phyloP scores from a whole-genome alignment of 1,139 yeast genomes.

The Yamadazyma dendronema region DNA sequence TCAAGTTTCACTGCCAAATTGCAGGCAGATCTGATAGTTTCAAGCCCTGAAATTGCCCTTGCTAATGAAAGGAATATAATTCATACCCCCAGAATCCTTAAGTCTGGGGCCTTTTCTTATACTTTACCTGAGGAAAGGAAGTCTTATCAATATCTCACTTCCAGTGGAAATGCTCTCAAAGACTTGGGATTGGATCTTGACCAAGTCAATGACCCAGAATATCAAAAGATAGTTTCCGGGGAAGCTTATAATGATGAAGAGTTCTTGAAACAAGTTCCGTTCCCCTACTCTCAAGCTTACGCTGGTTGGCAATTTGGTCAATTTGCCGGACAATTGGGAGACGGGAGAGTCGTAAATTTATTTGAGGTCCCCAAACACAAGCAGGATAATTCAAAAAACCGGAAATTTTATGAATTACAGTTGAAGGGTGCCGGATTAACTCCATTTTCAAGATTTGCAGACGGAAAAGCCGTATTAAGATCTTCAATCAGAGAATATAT shows the following conservation, averaged over 20 bases:
- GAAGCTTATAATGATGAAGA: conserved; percentile 32
- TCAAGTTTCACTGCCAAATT: conserved; percentile 50
- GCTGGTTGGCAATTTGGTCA: conserved; percentile 97
- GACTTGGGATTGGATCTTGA: conserved; percentile 55
- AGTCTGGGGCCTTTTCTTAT: conserved; percentile 69
- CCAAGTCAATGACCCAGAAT: conserved; percentile 42
- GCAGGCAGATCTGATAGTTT: conserved; percentile 60
- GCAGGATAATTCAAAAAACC: conserved; percentile 17
- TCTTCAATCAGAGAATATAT: conserved; percentile 87
- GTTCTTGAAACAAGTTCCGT: conserved; percentile 43
- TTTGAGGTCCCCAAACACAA: conserved; percentile 59
- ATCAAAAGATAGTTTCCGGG: conserved; percentile 64
- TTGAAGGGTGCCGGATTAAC: conserved; percentile 91
- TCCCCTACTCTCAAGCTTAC: conserved; percentile 87
- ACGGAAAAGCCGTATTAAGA: conserved; percentile 89
- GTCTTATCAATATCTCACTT: conserved; percentile 52
- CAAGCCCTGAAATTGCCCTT: conserved; percentile 50
- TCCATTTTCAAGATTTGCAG: conserved; percentile 92
- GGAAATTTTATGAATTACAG: conserved; percentile 62
- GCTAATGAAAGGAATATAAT: conserved; percentile 33
- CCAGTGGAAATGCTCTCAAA: conserved; percentile 58
- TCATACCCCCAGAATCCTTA: conserved; percentile 57
- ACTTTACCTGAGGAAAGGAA: conserved; percentile 62
- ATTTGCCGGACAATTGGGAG: conserved; percentile 97
- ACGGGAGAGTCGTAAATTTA: conserved; percentile 83